Base-by-base conservation (phyloP, 805 yeast species). In the Naumovozyma castellii region DNA sequence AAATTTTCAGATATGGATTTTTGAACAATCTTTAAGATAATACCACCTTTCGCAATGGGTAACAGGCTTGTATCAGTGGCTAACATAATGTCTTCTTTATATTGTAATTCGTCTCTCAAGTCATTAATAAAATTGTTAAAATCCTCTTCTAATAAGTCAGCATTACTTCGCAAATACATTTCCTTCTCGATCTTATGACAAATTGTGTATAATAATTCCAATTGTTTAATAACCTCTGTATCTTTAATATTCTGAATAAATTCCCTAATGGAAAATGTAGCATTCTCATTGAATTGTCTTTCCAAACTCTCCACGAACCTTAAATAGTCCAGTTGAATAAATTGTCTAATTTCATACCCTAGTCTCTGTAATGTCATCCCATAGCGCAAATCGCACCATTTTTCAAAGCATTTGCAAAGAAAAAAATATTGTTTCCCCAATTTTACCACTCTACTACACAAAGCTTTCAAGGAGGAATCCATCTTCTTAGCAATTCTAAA, bases 301-400 rank as follows among this genome's bases (percentile, higher is more conserved):
- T 82, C 87, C n/a, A 81, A 49, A 5, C 61, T 56, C 3, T 61
- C 64, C 3, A 65, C 53, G 9, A 69, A 61, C 15, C 46, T 45
- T 14, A 58, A 36, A 43, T 65, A 64, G 18, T 60, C 62, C 3
- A 60, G 56, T 25, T 62, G 54, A 41, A 78, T 50, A 36, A 72
- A 62, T 2, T 54, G 49, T 30, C 80, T 59, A 2, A 87, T 68
- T 32, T 76, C 76, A 39, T 63, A 68, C 43, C 92, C 84, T 5
- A 92, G 62, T 3, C 83, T 72, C 49, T 87, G 95, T 39, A 82
- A 68, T 1, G 83, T 80, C 38, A 73, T 71, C 0, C 98, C 98
- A 53, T 73, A 76, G 3, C 66, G 64, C 18, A 65, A 64, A 45
- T 78, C 56, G 2, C 54, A 66, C 59, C 81, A 85, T 14, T 62